Evolutionary conservation across 2,329 filamentous ascomycete genomes (phyloP).

Genomic region (Pseudohalonectria lignicola): DNA sequence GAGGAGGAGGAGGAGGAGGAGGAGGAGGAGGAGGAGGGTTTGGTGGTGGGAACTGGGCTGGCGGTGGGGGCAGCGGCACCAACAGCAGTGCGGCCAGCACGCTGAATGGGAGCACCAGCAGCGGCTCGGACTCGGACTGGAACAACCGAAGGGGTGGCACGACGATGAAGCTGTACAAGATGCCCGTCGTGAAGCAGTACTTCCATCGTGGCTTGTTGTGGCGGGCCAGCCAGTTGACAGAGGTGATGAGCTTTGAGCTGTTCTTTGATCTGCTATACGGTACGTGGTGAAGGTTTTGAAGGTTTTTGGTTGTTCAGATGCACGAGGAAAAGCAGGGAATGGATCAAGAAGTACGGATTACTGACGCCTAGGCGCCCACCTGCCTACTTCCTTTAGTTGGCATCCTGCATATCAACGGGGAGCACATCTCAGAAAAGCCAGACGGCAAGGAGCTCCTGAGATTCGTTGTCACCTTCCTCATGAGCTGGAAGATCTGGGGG

Average conservation of each 20-base stretch:
- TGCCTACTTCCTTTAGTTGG: no score
- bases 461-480: slow-evolving; percentile 50
- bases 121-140: slow-evolving; percentile 7
- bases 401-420: slow-evolving; percentile 53
- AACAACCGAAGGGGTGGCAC: slow-evolving; percentile 21
- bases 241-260: slow-evolving; percentile 53
- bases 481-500: slow-evolving; percentile 54
- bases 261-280: slow-evolving; percentile 53
- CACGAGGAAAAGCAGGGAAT: no score
- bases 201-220: slow-evolving; percentile 55
- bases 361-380: not conserved
- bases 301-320: no score
- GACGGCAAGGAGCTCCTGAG: slow-evolving; percentile 43
- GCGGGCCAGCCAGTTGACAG: slow-evolving; percentile 45
- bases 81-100: not conserved
- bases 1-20: no score
- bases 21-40: no score
- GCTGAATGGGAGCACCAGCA: slow-evolving; percentile 2
- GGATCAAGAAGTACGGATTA: no score
- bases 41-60: no score
- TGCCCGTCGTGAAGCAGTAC: slow-evolving; percentile 51
- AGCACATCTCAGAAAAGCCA: slow-evolving; percentile 44
- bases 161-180: slow-evolving; percentile 44
- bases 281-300: no score
- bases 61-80: slow-evolving; percentile 8